phyloP scores from a whole-genome alignment of 306 rosid genomes.

The Adenanthera pavonina region DNA sequence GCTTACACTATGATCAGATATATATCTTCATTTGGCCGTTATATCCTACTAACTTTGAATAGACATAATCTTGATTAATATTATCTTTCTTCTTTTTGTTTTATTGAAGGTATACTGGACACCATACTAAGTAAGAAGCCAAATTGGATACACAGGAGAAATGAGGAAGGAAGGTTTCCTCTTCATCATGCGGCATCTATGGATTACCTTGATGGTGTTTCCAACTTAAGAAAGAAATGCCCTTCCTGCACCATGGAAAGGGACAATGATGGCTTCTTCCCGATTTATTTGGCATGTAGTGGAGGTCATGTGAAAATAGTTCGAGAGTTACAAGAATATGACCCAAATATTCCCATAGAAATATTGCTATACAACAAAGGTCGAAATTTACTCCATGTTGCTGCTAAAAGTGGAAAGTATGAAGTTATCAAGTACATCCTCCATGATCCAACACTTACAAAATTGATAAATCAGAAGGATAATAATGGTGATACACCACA shows the following conservation, averaged over 20 bases:
- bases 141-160: conserved; percentile 2
- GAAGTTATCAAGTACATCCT: background rate
- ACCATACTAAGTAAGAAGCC: background rate
- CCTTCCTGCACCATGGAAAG: background rate
- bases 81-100: background rate
- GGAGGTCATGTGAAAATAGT: conserved; percentile 16
- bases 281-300: conserved; percentile 21
- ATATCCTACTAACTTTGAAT: too few species aligned
- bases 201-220: conserved; percentile 43
- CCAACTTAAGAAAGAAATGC: background rate
- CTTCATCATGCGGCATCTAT: conserved; percentile 37
- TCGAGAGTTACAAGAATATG: conserved; percentile 4
- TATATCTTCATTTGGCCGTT: too few species aligned
- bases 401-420: background rate
- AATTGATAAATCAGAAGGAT: conserved; percentile 31
- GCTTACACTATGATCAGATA: too few species aligned
- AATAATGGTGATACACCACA: conserved; percentile 25
- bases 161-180: background rate
- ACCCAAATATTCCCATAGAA: conserved; percentile 15
- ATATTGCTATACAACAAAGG: background rate
- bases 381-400: background rate
- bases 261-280: conserved; percentile 12
- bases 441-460: background rate
- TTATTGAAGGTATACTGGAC: background rate
- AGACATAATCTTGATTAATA: background rate